These are phyloP conservation scores for Cerioporus squamosus DNA, from an alignment of 1,284 basidiomycete species.

Conservation along the genomic window DNA sequence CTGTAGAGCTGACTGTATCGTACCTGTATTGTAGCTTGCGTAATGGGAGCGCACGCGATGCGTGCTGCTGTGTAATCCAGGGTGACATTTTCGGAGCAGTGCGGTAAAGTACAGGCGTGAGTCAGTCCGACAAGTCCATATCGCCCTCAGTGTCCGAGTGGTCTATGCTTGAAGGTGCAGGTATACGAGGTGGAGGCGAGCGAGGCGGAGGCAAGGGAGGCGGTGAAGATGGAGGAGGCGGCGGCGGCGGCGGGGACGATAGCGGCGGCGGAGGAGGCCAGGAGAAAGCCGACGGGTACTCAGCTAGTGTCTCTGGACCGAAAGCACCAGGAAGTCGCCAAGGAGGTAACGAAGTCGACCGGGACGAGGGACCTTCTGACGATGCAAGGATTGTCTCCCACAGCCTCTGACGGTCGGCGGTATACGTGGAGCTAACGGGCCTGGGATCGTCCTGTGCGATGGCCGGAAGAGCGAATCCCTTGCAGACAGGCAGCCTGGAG, in stretches of 20 bases:
- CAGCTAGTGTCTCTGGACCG: not conserved
- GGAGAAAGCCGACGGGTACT: conserved; percentile 1
- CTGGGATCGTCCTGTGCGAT: conserved; percentile 6
- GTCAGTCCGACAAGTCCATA: conserved; percentile 39
- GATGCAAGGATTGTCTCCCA: conserved; percentile 41
- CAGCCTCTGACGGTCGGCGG: conserved; percentile 41
- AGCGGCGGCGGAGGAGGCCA: conserved; percentile 26
- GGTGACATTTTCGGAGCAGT: not conserved
- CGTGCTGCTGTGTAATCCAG: not conserved
- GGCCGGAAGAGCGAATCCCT: conserved; percentile 41
- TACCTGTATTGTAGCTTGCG: conserved; percentile 16
- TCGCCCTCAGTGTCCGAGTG: conserved; percentile 26
- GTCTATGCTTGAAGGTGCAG: not conserved
- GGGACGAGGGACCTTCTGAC: conserved; percentile 23
- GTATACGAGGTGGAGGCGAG: not conserved
- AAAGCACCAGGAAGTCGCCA: conserved; percentile 33
- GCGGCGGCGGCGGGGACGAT: conserved; percentile 18
- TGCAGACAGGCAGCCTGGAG: conserved; percentile 58
- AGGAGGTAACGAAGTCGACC: conserved; percentile 27
- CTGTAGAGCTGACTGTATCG: conserved; percentile 18
- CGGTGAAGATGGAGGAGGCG: conserved; percentile 21
- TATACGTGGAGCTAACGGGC: conserved; percentile 39
- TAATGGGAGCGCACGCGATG: conserved; percentile 10
- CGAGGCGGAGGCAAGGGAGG: conserved; percentile 16
- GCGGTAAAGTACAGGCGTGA: not conserved